Evolutionary conservation across 208 protist species (phyloP), one percentile per base, ranked within the genome.

Genomic region (Naegleria lovaniensis): DNA sequence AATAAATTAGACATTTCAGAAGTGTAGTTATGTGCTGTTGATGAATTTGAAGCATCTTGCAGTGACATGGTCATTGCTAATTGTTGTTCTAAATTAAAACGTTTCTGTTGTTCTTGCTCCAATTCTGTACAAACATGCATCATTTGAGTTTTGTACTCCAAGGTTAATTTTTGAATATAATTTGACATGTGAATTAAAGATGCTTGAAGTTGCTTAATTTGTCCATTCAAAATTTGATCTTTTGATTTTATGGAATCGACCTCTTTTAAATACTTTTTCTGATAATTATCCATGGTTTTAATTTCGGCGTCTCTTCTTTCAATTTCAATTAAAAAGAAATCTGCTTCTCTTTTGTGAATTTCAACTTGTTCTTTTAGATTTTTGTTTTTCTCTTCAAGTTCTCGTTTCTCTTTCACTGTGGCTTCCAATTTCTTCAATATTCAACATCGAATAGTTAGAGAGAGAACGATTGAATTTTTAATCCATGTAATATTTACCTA

Each of bases 241-340:
- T 79, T 79, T 36, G 16, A 36, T 79, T 79, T 79, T 36, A 79
- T 79, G 7, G 67, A 79, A 79, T 79, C 29, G 0, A 79, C 67
- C 36, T 79, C 67, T 33, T 79, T 79, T 36, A 36, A 36, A 79
- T 79, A 79, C n/a, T 25, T 79, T 36, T 36, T 79, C n/a, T 79
- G 67, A 79, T 79, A 79, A 79, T 79, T 79, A 79, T 79, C 67
- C 67, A 79, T 79, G 0, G 13, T 36, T 79, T 79, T 79, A 79
- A 79, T 79, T 79, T 79, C 67, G 1, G 19, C 29, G 36, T 79
- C 67, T 79, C 67, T 79, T 79, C 67, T 79, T 79, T 33, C 67
- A 36, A 79, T 79, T 79, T 79, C 67, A 36, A 79, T 79, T 79
- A 79, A 79, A 79, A 79, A 79, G 6, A 79, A 79, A 79, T 79